Conservation (phyloP, 768 basidiomycete species). For the Suillus placidus region DNA sequence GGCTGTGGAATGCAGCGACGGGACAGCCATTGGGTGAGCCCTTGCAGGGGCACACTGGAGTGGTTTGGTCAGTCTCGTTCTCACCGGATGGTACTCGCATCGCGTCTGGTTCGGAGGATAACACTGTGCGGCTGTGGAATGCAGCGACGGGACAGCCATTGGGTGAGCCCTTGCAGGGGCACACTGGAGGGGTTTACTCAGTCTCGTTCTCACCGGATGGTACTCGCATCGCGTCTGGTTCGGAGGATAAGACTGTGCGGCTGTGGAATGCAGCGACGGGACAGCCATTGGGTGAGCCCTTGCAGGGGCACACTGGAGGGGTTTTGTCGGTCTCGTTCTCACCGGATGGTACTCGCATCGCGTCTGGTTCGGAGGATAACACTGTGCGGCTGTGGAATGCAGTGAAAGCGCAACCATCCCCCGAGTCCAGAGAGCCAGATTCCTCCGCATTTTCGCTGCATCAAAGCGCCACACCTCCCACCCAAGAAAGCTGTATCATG, state of each 20-base stretch:
- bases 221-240: neutral
- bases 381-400: neutral
- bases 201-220: neutral
- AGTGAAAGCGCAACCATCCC: too few species aligned
- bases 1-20: too few species aligned
- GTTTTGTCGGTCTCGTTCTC: constrained; percentile 23
- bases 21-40: too few species aligned
- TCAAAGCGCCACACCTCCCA: neutral
- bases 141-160: too few species aligned
- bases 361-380: neutral
- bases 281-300: constrained; percentile 4
- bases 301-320: constrained; percentile 14
- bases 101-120: too few species aligned
- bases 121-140: too few species aligned
- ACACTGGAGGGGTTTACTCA: too few species aligned
- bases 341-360: neutral
- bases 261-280: neutral
- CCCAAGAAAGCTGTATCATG: neutral
- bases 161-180: too few species aligned
- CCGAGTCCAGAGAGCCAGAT: too few species aligned
- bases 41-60: too few species aligned
- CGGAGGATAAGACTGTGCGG: neutral
- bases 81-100: too few species aligned
- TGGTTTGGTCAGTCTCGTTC: too few species aligned
- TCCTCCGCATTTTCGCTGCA: neutral